A percentile compares a stretch with the other conserved stretches of the same genome.
phyloP scores from a whole-genome alignment of 495 filamentous ascomycete species.

The Xylaria intraflava region DNA sequence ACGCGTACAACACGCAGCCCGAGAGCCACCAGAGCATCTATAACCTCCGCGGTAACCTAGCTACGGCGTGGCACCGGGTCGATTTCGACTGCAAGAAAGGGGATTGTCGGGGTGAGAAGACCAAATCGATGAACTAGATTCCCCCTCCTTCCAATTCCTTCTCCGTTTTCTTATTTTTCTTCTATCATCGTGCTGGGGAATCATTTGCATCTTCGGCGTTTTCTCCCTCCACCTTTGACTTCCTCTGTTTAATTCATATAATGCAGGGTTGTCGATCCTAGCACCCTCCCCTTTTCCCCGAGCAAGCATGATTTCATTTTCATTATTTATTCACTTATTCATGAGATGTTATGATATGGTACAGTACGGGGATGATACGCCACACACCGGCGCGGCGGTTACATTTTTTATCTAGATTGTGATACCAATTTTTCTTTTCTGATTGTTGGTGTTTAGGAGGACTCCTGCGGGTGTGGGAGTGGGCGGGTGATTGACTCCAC shows the following conservation, averaged over 20 bases:
- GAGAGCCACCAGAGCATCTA: slow-evolving; percentile 45
- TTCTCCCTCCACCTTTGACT: too few relatives aligned
- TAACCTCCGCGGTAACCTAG: slow-evolving; percentile 50
- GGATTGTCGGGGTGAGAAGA: slow-evolving; percentile 2
- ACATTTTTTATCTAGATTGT: not conserved
- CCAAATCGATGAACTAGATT: not conserved
- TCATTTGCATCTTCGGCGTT: not conserved
- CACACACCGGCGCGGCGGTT: too few relatives aligned
- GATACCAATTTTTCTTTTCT: not conserved
- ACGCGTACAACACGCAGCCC: slow-evolving; percentile 52
- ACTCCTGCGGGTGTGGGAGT: too few relatives aligned
- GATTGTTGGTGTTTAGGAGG: not conserved
- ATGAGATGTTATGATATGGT: too few relatives aligned
- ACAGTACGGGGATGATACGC: too few relatives aligned
- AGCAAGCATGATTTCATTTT: too few relatives aligned
- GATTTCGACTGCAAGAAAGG: slow-evolving; percentile 17
- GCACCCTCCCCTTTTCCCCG: too few relatives aligned
- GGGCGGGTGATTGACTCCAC: too few relatives aligned
- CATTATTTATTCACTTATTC: too few relatives aligned
- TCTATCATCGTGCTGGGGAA: not conserved
- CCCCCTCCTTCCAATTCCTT: too few relatives aligned
- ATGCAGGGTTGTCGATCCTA: too few relatives aligned
- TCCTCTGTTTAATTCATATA: too few relatives aligned
- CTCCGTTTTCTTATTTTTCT: not conserved
- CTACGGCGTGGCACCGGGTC: slow-evolving; percentile 50